These are phyloP conservation scores for Ophiostoma fasciatum DNA, from an alignment of 2,329 filamentous ascomycete species.

Conservation along the genomic window DNA sequence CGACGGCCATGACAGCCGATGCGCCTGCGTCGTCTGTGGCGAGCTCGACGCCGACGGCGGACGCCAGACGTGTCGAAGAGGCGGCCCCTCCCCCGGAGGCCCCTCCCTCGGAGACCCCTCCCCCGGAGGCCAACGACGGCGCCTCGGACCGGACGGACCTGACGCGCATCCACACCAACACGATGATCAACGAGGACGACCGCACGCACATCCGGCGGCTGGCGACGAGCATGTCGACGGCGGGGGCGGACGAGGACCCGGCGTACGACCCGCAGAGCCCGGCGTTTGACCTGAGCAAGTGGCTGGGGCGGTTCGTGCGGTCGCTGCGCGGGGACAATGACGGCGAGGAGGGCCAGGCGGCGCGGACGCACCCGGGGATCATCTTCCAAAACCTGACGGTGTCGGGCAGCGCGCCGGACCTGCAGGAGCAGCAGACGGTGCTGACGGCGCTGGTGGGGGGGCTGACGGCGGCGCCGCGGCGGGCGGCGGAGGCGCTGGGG, in stretches of 20 bases:
- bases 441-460: conserved; percentile 41
- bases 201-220: conserved; percentile 7
- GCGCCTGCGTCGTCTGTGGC: too few relatives aligned
- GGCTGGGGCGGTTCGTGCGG: conserved; percentile 44
- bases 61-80: too few relatives aligned
- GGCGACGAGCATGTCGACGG: conserved; percentile 30
- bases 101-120: too few relatives aligned
- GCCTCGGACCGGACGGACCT: conserved; percentile 30
- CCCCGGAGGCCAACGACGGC: too few relatives aligned
- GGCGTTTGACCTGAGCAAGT: conserved; percentile 34
- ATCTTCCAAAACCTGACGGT: conserved; percentile 53
- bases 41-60: too few relatives aligned
- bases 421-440: conserved; percentile 56
- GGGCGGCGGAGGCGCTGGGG: conserved; percentile 34
- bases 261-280: conserved; percentile 30
- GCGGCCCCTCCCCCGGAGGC: too few relatives aligned
- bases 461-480: conserved; percentile 30
- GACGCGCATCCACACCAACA: conserved; percentile 6
- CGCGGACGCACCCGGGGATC: conserved; percentile 46
- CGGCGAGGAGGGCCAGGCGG: conserved; percentile 37
- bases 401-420: conserved; percentile 49
- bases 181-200: conserved; percentile 7
- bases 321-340: conserved; percentile 27
- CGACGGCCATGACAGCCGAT: too few relatives aligned
- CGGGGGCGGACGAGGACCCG: conserved; percentile 19